phyloP scores from a whole-genome alignment of 371 early-diverging fungal genomes.

The Haplosporangium sp. region DNA sequence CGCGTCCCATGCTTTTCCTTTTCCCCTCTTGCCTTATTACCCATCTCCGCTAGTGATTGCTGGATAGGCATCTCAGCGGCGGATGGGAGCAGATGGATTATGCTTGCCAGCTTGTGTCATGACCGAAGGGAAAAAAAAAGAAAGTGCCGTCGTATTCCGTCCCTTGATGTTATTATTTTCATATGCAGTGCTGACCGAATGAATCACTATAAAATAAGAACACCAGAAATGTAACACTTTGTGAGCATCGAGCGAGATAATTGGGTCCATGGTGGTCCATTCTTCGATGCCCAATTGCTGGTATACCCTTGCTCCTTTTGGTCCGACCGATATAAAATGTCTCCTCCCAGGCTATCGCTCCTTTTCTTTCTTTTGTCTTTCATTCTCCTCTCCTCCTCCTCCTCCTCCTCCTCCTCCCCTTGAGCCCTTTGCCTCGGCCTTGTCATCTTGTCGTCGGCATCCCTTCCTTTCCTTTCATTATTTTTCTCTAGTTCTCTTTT shows the following conservation, averaged over 20 bases:
- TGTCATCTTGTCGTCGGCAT: not conserved
- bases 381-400: not conserved
- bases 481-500: not conserved
- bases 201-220: slow-evolving; percentile 21
- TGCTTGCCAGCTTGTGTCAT: slow-evolving; percentile 3
- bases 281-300: not conserved
- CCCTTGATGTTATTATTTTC: not conserved
- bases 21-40: not conserved
- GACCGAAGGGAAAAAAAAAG: not conserved
- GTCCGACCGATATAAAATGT: slow-evolving; percentile 1
- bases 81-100: slow-evolving; percentile 5
- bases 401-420: slow-evolving; percentile 5
- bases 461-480: not conserved
- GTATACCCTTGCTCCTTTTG: not conserved
- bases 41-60: not conserved
- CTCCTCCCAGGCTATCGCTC: slow-evolving; percentile 1
- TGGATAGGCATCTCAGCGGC: too few relatives aligned
- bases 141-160: slow-evolving; percentile 5
- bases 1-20: too few relatives aligned
- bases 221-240: slow-evolving; percentile 20
- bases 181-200: slow-evolving; percentile 3
- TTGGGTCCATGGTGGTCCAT: not conserved
- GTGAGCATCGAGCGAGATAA: not conserved
- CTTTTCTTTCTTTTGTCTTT: slow-evolving; percentile 4
- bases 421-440: slow-evolving; percentile 4